A percentile compares a stretch with the other conserved stretches of the same genome.
Evolutionary conservation across 192 early-diverging fungal species (phyloP).

Genomic region (Coemansia sp.): DNA sequence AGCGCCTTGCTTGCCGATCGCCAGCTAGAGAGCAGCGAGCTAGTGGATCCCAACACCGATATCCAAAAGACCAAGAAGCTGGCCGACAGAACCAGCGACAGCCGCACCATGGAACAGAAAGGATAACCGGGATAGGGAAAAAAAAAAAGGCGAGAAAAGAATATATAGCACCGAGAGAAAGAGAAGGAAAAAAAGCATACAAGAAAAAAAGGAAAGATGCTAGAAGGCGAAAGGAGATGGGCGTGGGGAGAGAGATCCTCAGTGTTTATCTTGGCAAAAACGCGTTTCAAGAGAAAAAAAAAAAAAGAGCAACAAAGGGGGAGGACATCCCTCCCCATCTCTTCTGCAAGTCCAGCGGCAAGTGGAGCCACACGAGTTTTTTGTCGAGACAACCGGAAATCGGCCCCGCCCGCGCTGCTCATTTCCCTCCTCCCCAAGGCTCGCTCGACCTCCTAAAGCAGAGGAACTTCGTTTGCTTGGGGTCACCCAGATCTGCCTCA

Average conservation of each 20-base stretch:
- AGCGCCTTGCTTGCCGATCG: slow-evolving; percentile 19
- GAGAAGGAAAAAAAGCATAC: too few relatives aligned
- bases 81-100: slow-evolving; percentile 18
- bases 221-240: background rate
- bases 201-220: background rate
- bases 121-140: background rate
- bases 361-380: too few relatives aligned
- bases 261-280: background rate
- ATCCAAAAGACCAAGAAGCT: slow-evolving; percentile 38
- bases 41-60: slow-evolving; percentile 30
- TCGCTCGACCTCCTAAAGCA: too few relatives aligned
- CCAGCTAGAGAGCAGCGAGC: slow-evolving; percentile 21
- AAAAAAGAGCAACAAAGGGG: too few relatives aligned
- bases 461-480: too few relatives aligned
- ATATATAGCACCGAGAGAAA: too few relatives aligned
- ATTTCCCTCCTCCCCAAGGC: too few relatives aligned
- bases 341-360: background rate
- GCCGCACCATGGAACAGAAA: slow-evolving; percentile 21
- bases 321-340: too few relatives aligned
- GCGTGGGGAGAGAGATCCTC: too few relatives aligned
- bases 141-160: slow-evolving; percentile 1
- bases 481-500: too few relatives aligned
- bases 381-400: too few relatives aligned
- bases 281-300: background rate
- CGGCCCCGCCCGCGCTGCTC: too few relatives aligned